Evolutionary conservation across 2,329 filamentous ascomycete genomes (phyloP).

Genomic region (Penicillium sp.): DNA sequence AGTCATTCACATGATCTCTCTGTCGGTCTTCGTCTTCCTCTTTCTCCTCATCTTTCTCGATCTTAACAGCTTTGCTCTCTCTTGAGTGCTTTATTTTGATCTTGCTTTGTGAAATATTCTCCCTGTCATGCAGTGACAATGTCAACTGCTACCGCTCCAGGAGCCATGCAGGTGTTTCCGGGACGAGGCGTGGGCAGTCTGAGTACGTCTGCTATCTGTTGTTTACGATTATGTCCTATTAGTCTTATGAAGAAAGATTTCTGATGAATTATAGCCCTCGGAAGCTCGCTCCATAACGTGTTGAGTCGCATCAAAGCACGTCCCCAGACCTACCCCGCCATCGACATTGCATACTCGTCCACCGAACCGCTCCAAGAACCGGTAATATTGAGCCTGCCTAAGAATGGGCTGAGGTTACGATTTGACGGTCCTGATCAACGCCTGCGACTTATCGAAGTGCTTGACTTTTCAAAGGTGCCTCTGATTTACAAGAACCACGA

Average conservation of each 20-base stretch:
- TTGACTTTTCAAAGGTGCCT: slow-evolving; percentile 81
- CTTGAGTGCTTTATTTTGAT: too few relatives aligned
- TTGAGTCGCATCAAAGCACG: slow-evolving; percentile 84
- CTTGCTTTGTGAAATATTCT: too few relatives aligned
- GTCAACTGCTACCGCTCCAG: slow-evolving; percentile 29
- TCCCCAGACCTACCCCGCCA: slow-evolving; percentile 73
- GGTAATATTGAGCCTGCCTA: slow-evolving; percentile 69
- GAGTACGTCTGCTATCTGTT: slow-evolving; percentile 31
- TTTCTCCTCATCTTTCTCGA: background rate
- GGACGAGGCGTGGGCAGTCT: slow-evolving; percentile 64
- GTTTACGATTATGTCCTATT: too few relatives aligned
- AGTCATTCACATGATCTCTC: background rate
- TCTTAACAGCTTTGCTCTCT: background rate
- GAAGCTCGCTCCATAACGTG: slow-evolving; percentile 86
- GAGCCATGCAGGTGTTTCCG: slow-evolving; percentile 60
- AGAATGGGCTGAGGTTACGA: slow-evolving; percentile 82
- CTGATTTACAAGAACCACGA: slow-evolving; percentile 80
- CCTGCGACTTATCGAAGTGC: slow-evolving; percentile 81
- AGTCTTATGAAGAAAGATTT: background rate
- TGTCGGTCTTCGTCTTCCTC: background rate
- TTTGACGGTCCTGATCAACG: slow-evolving; percentile 94
- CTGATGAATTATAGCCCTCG: slow-evolving; percentile 59
- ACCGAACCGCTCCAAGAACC: slow-evolving; percentile 69
- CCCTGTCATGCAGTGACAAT: slow-evolving; percentile 23
- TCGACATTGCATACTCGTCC: slow-evolving; percentile 79